phyloP scores from a whole-genome alignment of 2,329 filamentous ascomycete genomes.

The Fusarium mangiferae region DNA sequence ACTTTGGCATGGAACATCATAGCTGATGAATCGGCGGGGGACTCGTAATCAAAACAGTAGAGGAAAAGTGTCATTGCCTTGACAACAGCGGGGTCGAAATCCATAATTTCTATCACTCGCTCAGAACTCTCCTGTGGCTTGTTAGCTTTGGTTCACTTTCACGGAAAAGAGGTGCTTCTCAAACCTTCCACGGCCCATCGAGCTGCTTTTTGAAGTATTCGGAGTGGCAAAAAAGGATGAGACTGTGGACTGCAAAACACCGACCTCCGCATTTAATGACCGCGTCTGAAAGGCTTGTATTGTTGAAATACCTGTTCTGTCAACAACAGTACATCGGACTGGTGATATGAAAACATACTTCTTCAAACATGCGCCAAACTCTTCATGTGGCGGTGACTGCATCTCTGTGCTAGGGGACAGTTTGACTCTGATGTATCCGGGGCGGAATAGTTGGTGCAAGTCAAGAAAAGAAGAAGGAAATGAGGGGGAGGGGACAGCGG shows the following conservation, averaged over 20 bases:
- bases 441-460: background rate
- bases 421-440: rapidly evolving
- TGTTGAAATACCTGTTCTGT: background rate
- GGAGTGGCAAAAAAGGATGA: background rate
- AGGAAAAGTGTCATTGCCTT: background rate
- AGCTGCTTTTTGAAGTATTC: background rate
- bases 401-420: rapidly evolving
- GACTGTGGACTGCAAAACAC: background rate
- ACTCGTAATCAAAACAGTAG: background rate
- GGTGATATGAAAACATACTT: background rate
- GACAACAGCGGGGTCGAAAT: background rate
- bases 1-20: background rate
- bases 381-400: background rate
- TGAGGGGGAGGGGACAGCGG: background rate
- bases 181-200: constrained; percentile 2
- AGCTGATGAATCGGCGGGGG: rapidly evolving
- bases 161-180: too few species aligned
- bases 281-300: background rate
- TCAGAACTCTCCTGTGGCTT: background rate
- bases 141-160: background rate
- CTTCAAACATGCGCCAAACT: background rate
- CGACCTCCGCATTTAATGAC: background rate
- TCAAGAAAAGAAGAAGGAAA: rapidly evolving
- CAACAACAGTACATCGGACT: rapidly evolving
- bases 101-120: rapidly evolving